phyloP scores from a whole-genome alignment of 2,329 filamentous ascomycete species.

The Geosmithia morbida region DNA sequence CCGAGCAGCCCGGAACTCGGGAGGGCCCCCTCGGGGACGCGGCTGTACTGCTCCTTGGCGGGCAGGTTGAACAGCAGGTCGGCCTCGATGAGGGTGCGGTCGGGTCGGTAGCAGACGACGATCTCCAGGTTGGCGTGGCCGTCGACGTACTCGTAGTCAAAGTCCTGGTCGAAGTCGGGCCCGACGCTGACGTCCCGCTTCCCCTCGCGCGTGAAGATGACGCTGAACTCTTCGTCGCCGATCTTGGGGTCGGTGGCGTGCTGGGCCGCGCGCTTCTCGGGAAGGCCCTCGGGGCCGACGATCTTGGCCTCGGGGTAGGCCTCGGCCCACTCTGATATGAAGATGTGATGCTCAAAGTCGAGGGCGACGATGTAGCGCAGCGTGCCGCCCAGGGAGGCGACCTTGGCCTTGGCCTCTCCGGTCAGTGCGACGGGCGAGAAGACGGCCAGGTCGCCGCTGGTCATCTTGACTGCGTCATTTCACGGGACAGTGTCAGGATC shows the following conservation, averaged over 20 bases:
- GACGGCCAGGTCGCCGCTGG: conserved; percentile 64
- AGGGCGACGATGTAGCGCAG: conserved; percentile 77
- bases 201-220: conserved; percentile 50
- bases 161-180: conserved; percentile 73
- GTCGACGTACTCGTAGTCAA: conserved; percentile 73
- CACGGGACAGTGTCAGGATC: neutral
- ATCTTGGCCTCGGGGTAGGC: conserved; percentile 68
- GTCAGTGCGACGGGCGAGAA: conserved; percentile 89
- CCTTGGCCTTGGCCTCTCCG: conserved; percentile 49
- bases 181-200: conserved; percentile 41
- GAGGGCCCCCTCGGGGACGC: conserved; percentile 26
- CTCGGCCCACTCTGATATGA: conserved; percentile 69
- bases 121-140: conserved; percentile 74
- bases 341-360: conserved; percentile 92
- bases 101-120: conserved; percentile 72
- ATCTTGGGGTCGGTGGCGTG: conserved; percentile 27
- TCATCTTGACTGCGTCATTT: conserved; percentile 50
- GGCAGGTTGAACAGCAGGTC: conserved; percentile 90
- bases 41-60: conserved; percentile 75
- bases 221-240: conserved; percentile 42
- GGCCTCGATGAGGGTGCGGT: conserved; percentile 68
- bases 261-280: conserved; percentile 60
- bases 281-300: conserved; percentile 69
- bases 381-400: conserved; percentile 49
- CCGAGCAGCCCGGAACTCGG: conserved; percentile 20